Conservation (phyloP, 352 stramenopile genomes). For the Aphanomyces invadans region DNA sequence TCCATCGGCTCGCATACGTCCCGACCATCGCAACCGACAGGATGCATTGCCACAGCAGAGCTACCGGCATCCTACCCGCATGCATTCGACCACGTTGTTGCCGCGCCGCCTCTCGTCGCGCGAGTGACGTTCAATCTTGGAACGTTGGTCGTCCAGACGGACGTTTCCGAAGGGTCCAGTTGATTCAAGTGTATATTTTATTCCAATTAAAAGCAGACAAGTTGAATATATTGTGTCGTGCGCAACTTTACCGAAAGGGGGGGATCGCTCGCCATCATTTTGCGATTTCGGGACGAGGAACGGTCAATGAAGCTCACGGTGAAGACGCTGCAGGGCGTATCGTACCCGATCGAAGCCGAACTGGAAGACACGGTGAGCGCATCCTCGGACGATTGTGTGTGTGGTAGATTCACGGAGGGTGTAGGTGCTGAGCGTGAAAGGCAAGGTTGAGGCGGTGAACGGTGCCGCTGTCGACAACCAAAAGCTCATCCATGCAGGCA, state of each 20-base stretch:
- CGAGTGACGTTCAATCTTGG: too few relatives aligned
- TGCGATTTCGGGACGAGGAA: not conserved
- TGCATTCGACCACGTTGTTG: too few relatives aligned
- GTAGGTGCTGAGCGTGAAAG: constrained; percentile 67
- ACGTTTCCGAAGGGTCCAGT: not conserved
- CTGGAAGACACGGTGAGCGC: constrained; percentile 49
- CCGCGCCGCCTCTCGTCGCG: too few relatives aligned
- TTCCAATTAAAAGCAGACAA: not conserved
- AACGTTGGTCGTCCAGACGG: too few relatives aligned
- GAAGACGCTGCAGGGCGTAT: constrained; percentile 81
- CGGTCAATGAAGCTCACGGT: constrained; percentile 75
- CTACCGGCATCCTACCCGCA: too few relatives aligned
- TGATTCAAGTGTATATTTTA: not conserved
- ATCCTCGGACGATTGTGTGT: not conserved
- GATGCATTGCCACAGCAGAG: too few relatives aligned
- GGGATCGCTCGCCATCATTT: constrained; percentile 5
- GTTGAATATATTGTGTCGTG: not conserved
- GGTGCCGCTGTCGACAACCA: constrained; percentile 62
- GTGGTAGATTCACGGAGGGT: not conserved
- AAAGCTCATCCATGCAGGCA: constrained; percentile 83
- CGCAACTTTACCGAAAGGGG: not conserved
- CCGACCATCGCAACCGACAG: too few relatives aligned
- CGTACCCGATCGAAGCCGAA: constrained; percentile 67
- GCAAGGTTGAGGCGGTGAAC: constrained; percentile 70
- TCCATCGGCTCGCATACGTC: too few relatives aligned